Percentiles rank a stretch among this genome's conserved stretches.
phyloP scores from a whole-genome alignment of 371 early-diverging fungal species.

The Lichtheimia ramosa region DNA sequence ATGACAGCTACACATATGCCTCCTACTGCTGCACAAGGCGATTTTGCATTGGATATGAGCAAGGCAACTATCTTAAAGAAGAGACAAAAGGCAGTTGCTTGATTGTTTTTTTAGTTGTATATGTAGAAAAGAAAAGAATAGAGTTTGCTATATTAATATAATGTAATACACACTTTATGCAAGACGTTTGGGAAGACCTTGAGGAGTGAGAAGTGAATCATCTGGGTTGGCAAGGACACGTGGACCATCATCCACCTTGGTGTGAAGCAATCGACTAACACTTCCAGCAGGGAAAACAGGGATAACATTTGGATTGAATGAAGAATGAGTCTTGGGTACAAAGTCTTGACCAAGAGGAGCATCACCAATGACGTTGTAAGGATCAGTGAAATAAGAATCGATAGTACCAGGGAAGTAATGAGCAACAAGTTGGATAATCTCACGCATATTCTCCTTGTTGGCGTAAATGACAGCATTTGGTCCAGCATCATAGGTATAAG shows the following conservation, averaged over 20 bases:
- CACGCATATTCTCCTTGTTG: constrained; percentile 74
- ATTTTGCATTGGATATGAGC: constrained; percentile 43
- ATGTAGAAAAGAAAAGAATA: no score
- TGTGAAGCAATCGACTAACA: constrained; percentile 88
- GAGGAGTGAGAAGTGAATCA: constrained; percentile 61
- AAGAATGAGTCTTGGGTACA: constrained; percentile 39
- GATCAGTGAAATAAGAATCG: constrained; percentile 62
- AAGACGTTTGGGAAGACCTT: constrained; percentile 55
- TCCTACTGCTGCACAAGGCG: constrained; percentile 1
- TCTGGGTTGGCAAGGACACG: constrained; percentile 62
- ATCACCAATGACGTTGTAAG: constrained; percentile 49
- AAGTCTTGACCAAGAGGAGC: constrained; percentile 39
- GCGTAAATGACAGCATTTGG: constrained; percentile 98
- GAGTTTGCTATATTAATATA: no score
- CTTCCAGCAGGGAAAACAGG: constrained; percentile 70
- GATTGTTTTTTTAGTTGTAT: background rate
- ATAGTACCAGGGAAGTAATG: constrained; percentile 79
- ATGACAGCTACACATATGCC: no score
- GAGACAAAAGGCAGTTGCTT: constrained; percentile 20
- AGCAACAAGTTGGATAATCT: constrained; percentile 80
- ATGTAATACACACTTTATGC: constrained; percentile 14
- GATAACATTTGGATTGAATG: constrained; percentile 57
- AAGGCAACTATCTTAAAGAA: constrained; percentile 50
- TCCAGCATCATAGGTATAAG: constrained; percentile 97
- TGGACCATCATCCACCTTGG: constrained; percentile 93